Conservation (phyloP, 2,329 filamentous ascomycete species). For the Microsporum canis region DNA sequence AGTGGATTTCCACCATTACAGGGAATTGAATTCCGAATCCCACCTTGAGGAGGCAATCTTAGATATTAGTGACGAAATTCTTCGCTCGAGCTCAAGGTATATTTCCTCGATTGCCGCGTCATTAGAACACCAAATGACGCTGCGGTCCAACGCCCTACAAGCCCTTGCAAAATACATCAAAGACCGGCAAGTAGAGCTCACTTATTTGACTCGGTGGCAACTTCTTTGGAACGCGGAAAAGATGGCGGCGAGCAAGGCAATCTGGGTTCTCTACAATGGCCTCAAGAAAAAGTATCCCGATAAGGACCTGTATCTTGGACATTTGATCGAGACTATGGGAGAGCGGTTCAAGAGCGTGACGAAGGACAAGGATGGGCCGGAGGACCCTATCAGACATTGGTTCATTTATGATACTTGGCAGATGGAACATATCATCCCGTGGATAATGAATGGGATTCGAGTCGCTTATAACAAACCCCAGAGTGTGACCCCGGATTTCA, state of each 20-base stretch:
- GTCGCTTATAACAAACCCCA: conserved; percentile 54
- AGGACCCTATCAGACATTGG: conserved; percentile 73
- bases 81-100: conserved; percentile 63
- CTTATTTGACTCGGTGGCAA: conserved; percentile 60
- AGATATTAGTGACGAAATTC: conserved; percentile 66
- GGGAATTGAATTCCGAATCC: conserved; percentile 54
- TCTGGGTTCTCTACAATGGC: conserved; percentile 72
- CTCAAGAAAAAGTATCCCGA: conserved; percentile 47
- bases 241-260: conserved; percentile 61
- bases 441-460: conserved; percentile 66
- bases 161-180: conserved; percentile 63
- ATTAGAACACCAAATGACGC: conserved; percentile 67
- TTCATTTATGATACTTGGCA: conserved; percentile 66
- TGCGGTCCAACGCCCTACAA: conserved; percentile 60
- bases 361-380: conserved; percentile 54
- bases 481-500: conserved; percentile 39
- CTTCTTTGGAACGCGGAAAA: conserved; percentile 87
- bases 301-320: conserved; percentile 59
- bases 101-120: conserved; percentile 63
- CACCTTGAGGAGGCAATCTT: conserved; percentile 70
- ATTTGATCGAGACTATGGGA: conserved; percentile 64
- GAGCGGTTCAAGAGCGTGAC: conserved; percentile 62
- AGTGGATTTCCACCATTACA: conserved; percentile 66
- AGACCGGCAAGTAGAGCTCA: conserved; percentile 51
- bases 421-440: conserved; percentile 64